These are phyloP conservation scores for Aegilops longissima DNA, from an alignment of 176 grass and related monocot species.

Conservation along the genomic window DNA sequence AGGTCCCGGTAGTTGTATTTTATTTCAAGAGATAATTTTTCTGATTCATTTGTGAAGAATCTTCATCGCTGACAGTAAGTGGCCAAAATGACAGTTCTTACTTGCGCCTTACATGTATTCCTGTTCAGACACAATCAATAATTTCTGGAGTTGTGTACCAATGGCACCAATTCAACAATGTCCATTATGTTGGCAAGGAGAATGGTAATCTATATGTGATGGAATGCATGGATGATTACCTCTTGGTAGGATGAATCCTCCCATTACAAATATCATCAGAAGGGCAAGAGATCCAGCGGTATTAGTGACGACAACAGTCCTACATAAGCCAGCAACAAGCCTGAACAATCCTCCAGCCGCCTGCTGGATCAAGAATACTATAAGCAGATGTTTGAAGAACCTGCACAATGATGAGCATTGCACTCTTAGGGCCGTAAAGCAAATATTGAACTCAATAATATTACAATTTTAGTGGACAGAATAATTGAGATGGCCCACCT, in stretches of 20 bases:
- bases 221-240: constrained; percentile 40
- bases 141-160: neutral
- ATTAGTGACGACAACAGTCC: constrained; percentile 75
- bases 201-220: constrained; percentile 1
- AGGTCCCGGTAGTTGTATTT: neutral
- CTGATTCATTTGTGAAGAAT: constrained; percentile 2
- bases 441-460: constrained; percentile 17
- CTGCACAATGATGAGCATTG: constrained; percentile 42
- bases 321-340: constrained; percentile 61
- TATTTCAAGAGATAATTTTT: neutral
- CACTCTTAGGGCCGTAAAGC: constrained; percentile 11
- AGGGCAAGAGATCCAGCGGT: constrained; percentile 78
- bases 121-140: constrained; percentile 6
- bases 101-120: constrained; percentile 4
- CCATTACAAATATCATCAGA: constrained; percentile 73
- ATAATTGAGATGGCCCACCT: constrained; percentile 35
- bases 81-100: neutral
- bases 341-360: constrained; percentile 85
- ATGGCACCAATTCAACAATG: constrained; percentile 10
- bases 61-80: neutral
- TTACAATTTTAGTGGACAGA: constrained; percentile 15
- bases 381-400: constrained; percentile 91
- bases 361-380: constrained; percentile 84
- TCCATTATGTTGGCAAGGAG: neutral
- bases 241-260: constrained; percentile 93